These are phyloP conservation scores for Gynostemma pentaphyllum DNA, from an alignment of 306 rosid genomes.

Conservation along the genomic window DNA sequence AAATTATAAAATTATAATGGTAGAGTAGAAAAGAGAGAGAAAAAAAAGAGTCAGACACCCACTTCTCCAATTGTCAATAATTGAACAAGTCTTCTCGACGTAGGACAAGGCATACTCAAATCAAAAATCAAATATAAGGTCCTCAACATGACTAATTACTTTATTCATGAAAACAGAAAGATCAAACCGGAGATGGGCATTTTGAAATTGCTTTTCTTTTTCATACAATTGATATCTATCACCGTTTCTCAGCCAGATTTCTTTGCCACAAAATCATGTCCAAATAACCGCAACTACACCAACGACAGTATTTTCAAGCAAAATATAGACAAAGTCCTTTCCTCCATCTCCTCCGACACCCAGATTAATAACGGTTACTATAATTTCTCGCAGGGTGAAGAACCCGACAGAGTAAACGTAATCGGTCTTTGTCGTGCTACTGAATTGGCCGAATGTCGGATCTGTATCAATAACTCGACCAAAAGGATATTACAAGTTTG, in stretches of 20 bases:
- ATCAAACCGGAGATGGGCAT: too few species aligned
- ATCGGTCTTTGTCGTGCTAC: constrained; percentile 14
- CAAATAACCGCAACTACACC: not conserved
- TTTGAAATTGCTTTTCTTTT: too few species aligned
- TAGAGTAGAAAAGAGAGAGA: too few species aligned
- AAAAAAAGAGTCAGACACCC: too few species aligned
- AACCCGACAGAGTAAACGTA: not conserved
- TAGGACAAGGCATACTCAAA: too few species aligned
- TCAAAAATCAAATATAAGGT: too few species aligned
- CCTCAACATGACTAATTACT: too few species aligned
- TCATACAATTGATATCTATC: not conserved
- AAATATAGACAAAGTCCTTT: not conserved
- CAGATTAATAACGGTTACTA: not conserved
- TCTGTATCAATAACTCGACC: constrained; percentile 8
- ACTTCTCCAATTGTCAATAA: too few species aligned
- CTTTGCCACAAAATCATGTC: not conserved
- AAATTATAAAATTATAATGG: too few species aligned
- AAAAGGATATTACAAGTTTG: not conserved
- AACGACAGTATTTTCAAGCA: not conserved
- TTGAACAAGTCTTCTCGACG: too few species aligned
- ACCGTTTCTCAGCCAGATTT: not conserved
- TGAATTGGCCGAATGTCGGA: not conserved
- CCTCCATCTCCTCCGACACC: constrained; percentile 2
- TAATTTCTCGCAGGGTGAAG: constrained; percentile 4
- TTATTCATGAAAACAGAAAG: too few species aligned